Conservation (phyloP, 306 rosid genomes). For the Lathyrus oleraceus region DNA sequence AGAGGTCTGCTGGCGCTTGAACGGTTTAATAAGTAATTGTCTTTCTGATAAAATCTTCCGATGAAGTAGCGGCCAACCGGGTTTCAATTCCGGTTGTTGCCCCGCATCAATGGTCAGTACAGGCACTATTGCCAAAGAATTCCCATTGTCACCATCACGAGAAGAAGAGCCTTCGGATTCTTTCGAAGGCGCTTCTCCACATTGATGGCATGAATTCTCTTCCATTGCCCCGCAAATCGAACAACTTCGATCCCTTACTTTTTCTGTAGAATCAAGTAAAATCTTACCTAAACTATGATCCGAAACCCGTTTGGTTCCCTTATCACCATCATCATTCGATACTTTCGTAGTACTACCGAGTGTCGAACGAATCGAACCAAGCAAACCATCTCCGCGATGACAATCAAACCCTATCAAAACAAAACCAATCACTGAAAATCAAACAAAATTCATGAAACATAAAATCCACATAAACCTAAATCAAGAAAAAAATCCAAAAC, state of each 20-base stretch:
- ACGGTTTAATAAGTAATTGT: constrained; percentile 35
- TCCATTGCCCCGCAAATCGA: constrained; percentile 54
- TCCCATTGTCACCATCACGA: constrained; percentile 39
- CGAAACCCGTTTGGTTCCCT: constrained; percentile 31
- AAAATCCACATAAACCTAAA: constrained; percentile 16
- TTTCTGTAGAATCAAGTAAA: constrained; percentile 46
- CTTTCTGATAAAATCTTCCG: constrained; percentile 39
- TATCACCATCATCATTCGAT: constrained; percentile 40
- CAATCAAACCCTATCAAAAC: constrained; percentile 53
- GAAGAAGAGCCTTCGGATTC: constrained; percentile 44
- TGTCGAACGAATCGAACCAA: constrained; percentile 51
- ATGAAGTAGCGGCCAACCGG: constrained; percentile 95
- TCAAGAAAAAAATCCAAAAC: constrained; percentile 41
- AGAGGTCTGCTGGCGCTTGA: constrained; percentile 50
- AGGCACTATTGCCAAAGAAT: constrained; percentile 75
- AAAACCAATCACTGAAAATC: constrained; percentile 28
- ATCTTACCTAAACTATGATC: constrained; percentile 59
- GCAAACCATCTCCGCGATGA: constrained; percentile 45
- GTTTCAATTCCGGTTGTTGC: constrained; percentile 53
- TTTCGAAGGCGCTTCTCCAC: constrained; percentile 34
- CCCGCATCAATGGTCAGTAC: constrained; percentile 48
- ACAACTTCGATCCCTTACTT: constrained; percentile 45
- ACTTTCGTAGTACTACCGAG: constrained; percentile 47
- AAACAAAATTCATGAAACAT: not conserved
- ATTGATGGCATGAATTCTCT: constrained; percentile 39